A percentile compares a stretch with the other conserved stretches of the same genome.
These are phyloP conservation scores for Cercospora sp. DNA, from an alignment of 2,329 filamentous ascomycete species.

Conservation along the genomic window DNA sequence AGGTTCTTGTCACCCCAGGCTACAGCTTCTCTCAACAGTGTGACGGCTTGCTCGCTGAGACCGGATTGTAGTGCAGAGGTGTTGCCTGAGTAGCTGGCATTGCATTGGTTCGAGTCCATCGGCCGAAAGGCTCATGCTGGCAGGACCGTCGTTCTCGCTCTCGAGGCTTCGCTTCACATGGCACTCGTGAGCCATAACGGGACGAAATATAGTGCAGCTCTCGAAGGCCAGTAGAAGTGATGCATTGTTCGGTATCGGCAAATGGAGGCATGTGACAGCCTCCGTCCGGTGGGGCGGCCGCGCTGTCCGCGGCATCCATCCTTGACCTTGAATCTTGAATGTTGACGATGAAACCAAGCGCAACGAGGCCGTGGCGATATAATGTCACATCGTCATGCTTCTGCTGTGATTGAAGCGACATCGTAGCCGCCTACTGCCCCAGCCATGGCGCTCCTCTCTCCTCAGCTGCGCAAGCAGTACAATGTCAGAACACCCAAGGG, in stretches of 20 bases:
- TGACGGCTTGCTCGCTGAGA: neutral
- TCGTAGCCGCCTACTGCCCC: neutral
- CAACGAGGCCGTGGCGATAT: neutral
- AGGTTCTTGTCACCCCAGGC: neutral
- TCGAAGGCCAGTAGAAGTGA: neutral
- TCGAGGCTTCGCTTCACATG: neutral
- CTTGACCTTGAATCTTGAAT: neutral
- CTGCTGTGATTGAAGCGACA: neutral
- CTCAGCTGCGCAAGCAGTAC: conserved; percentile 32
- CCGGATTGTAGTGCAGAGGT: neutral
- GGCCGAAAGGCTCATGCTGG: neutral
- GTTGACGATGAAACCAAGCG: neutral
- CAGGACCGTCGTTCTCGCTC: neutral
- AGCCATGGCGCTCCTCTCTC: conserved; percentile 18
- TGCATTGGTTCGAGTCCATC: neutral
- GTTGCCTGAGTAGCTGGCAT: neutral
- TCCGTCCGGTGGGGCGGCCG: neutral
- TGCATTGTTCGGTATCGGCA: neutral
- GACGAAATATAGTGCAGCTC: neutral
- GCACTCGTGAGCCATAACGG: neutral
- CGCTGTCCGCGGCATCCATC: neutral
- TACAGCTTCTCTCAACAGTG: neutral
- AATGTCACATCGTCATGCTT: neutral
- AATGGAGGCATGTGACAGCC: conserved; percentile 1
- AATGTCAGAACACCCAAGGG: conserved; percentile 23